Conservation (phyloP, 805 yeast genomes). For the Zygosaccharomyces kombuchaensis region DNA sequence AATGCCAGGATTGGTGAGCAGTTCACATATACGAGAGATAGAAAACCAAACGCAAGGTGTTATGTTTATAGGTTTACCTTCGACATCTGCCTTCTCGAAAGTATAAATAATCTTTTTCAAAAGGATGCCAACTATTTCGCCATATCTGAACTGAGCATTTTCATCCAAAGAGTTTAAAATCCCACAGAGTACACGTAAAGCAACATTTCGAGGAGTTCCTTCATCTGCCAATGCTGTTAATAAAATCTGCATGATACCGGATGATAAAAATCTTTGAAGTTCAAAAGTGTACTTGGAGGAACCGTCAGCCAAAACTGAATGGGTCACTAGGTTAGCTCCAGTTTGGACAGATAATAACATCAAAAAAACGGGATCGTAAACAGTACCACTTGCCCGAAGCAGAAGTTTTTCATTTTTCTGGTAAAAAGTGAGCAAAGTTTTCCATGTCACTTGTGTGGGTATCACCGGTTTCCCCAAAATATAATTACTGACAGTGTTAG, state of each 20-base stretch:
- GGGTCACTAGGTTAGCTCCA: slow-evolving; percentile 49
- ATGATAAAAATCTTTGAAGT: slow-evolving; percentile 52
- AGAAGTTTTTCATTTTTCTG: slow-evolving; percentile 3
- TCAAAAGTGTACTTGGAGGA: slow-evolving; percentile 39
- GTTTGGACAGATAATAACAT: slow-evolving; percentile 58
- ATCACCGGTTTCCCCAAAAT: slow-evolving; percentile 27
- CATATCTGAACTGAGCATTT: slow-evolving; percentile 50
- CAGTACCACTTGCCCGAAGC: slow-evolving; percentile 23
- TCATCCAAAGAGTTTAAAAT: slow-evolving; percentile 41
- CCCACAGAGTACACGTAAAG: slow-evolving; percentile 43
- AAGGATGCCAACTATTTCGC: slow-evolving; percentile 49
- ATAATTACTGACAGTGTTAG: slow-evolving; percentile 44
- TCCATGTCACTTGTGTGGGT: slow-evolving; percentile 32
- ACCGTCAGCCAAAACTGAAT: slow-evolving; percentile 32
- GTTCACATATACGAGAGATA: slow-evolving; percentile 51
- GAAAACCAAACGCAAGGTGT: slow-evolving; percentile 51
- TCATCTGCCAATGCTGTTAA: slow-evolving; percentile 41
- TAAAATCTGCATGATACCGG: slow-evolving; percentile 47
- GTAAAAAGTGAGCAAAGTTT: slow-evolving; percentile 17
- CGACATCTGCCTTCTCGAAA: slow-evolving; percentile 19
- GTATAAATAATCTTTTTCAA: slow-evolving; percentile 41
- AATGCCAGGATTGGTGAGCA: slow-evolving; percentile 67
- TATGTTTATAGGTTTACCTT: slow-evolving; percentile 22
- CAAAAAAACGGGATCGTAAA: slow-evolving; percentile 71
- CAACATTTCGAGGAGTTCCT: slow-evolving; percentile 14